Evolutionary conservation across 2,329 filamentous ascomycete species (phyloP).

Genomic region (Aphanocladium album): DNA sequence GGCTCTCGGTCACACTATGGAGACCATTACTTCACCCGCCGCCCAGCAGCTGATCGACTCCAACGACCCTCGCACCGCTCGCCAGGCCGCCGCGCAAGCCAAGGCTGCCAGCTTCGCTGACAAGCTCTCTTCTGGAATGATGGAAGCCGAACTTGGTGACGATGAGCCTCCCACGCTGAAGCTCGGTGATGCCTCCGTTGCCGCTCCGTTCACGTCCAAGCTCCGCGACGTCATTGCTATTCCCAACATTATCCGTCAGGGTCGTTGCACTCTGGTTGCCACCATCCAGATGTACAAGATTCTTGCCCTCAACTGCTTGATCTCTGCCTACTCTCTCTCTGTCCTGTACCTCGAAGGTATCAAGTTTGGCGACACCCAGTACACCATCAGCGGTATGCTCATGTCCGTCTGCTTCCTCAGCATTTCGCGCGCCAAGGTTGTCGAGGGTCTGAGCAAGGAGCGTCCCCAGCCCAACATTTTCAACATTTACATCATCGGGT

Average conservation of each 20-base stretch:
- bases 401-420: conserved; percentile 99
- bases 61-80: conserved; percentile 20
- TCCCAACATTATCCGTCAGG: conserved; percentile 96
- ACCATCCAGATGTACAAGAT: conserved; percentile 99
- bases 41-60: conserved; percentile 53
- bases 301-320: conserved; percentile 92
- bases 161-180: conserved; percentile 93
- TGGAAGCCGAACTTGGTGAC: conserved; percentile 84
- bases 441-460: conserved; percentile 93
- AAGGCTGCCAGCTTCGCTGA: conserved; percentile 78
- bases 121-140: conserved; percentile 78
- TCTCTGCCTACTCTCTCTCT: conserved; percentile 93
- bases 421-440: conserved; percentile 94
- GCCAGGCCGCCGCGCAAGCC: conserved; percentile 58
- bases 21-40: conserved; percentile 62
- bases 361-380: conserved; percentile 97
- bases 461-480: conserved; percentile 98
- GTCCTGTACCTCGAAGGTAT: conserved; percentile 97
- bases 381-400: conserved; percentile 98
- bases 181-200: conserved; percentile 93
- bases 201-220: conserved; percentile 96
- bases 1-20: conserved; percentile 47
- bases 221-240: conserved; percentile 94
- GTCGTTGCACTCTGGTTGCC: conserved; percentile 92
- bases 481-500: conserved; percentile 98